These are phyloP conservation scores for Nothophoma quercina DNA, from an alignment of 2,329 filamentous ascomycete genomes.

Conservation along the genomic window DNA sequence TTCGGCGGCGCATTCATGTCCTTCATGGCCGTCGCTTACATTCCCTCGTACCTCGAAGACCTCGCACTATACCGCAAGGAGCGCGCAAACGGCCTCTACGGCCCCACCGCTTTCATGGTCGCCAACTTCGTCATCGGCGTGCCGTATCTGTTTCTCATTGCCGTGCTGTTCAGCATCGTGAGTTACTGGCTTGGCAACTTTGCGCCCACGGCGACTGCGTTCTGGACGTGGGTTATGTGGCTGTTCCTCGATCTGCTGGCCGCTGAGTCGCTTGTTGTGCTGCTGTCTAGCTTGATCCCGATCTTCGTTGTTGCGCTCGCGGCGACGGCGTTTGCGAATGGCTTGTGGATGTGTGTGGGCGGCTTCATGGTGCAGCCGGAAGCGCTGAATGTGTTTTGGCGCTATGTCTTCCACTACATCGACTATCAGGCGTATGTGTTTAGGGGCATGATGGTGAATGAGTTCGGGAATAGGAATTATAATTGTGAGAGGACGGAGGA, in stretches of 20 bases:
- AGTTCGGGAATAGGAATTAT: conserved; percentile 74
- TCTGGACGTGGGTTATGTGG: conserved; percentile 84
- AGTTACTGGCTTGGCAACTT: conserved; percentile 85
- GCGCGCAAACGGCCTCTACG: conserved; percentile 81
- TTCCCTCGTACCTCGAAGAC: conserved; percentile 84
- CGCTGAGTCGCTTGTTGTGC: conserved; percentile 81
- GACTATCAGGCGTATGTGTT: conserved; percentile 89
- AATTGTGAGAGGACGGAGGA: conserved; percentile 56
- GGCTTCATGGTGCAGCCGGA: conserved; percentile 80
- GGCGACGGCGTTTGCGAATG: conserved; percentile 83
- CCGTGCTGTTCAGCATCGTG: conserved; percentile 76
- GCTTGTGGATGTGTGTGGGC: conserved; percentile 86
- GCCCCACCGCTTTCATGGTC: conserved; percentile 73
- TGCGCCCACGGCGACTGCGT: conserved; percentile 67
- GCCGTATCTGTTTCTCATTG: conserved; percentile 81
- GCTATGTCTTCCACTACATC: conserved; percentile 87
- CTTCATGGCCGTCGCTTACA: conserved; percentile 74
- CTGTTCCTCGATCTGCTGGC: conserved; percentile 84
- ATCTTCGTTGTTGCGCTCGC: conserved; percentile 83
- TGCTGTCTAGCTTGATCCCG: conserved; percentile 75
- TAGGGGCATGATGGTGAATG: conserved; percentile 92
- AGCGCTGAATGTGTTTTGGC: conserved; percentile 82
- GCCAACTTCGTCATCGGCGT: conserved; percentile 84
- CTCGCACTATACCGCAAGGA: conserved; percentile 77
- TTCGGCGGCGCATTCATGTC: conserved; percentile 62